Evolutionary conservation across 179 eudicot species (phyloP), one percentile per base, ranked within the genome.

Genomic region (Beta corolliflora): DNA sequence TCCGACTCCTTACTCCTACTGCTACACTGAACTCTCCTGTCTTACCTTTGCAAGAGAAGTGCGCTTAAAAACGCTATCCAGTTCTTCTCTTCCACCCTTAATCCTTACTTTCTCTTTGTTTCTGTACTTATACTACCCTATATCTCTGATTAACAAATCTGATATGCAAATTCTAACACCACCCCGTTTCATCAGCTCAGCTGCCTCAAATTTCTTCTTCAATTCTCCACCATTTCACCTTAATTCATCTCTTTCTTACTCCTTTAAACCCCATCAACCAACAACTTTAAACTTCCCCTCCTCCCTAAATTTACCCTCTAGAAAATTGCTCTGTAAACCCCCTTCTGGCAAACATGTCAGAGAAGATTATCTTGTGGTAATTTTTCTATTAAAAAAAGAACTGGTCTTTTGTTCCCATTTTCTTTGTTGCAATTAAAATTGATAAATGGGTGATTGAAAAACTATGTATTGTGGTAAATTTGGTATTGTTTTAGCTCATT

Each of bases 351-450:
- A 95, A 83, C 88, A 89, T 85, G 78, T 95, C 84, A 77, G 92
- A 76, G 92, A 95, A 81, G 95, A 94, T 85, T 95, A 94, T 83
- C 95, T 95, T 80, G 97, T 95, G 92, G 99, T 95, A 90, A 29
- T 78, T 45, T 68, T 60, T 21, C n/a, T 3, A 25, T 66, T 75
- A 8, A 21, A 61, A 3, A 61, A 61, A 0, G 3, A 23, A 61
- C 2, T 44, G 21, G 19, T 10, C 25, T 16, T 36, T 45, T 36
- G 41, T 36, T 36, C 3, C 9, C 0, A 10, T 63, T 19, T 16
- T 11, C 18, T 59, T 23, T 9, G 12, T 45, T 13, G 3, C 45
- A 2, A 45, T 77, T 46, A 5, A 10, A 64, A 25, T 50, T 29
- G 18, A 45, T 45, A 41, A 7, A 8, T 41, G 7, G 23, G 1